Conservation (phyloP, 2,329 filamentous ascomycete species). For the Albifimbria verrucaria region DNA sequence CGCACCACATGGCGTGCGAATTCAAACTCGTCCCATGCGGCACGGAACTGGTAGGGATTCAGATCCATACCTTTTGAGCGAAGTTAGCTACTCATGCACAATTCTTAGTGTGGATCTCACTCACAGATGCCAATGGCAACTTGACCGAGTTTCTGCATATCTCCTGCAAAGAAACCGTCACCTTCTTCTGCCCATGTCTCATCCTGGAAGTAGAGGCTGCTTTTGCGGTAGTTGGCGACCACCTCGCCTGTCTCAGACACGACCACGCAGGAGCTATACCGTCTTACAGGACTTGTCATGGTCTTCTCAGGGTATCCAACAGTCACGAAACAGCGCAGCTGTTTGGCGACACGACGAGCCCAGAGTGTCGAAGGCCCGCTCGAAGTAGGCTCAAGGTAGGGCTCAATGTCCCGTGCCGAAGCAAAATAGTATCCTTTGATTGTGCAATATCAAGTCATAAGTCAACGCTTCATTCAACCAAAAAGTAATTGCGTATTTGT, state of each 20-base stretch:
- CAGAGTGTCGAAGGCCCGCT: background rate
- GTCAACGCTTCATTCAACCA: background rate
- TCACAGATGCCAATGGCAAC: background rate
- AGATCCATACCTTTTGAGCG: background rate
- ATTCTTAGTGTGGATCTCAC: background rate
- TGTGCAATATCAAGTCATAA: background rate
- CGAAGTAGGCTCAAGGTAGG: background rate
- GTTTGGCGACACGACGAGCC: background rate
- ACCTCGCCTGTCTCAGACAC: no score
- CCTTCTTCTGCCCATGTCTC: background rate
- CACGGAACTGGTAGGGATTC: background rate
- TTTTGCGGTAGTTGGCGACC: no score
- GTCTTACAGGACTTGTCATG: no score
- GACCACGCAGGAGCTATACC: no score
- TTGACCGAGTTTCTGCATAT: background rate
- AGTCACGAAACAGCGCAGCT: background rate
- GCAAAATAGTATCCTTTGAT: background rate
- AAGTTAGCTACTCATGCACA: background rate
- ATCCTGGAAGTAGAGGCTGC: no score
- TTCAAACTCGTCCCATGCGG: background rate
- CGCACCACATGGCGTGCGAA: background rate
- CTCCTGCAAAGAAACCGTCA: background rate
- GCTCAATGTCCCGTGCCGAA: background rate
- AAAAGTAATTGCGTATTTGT: background rate
- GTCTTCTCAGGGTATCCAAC: no score